Evolutionary conservation across 805 yeast genomes (phyloP).

Genomic region (Metschnikowia amazonensis): DNA sequence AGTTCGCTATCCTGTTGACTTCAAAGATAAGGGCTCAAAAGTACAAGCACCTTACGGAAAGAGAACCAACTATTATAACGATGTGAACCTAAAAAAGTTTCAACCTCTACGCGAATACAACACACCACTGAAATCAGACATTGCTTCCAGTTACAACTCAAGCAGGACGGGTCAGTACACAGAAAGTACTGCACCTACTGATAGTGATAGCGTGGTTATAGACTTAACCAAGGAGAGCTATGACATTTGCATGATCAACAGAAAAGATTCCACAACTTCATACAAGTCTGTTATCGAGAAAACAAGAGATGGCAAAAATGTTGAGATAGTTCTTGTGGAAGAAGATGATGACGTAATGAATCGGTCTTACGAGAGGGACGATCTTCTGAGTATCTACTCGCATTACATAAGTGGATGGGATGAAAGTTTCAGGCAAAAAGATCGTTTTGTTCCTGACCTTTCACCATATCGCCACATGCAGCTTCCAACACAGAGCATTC

Average conservation of each 20-base stretch:
- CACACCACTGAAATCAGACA: constrained; percentile 10
- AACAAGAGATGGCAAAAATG: constrained; percentile 34
- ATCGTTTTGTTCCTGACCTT: background rate
- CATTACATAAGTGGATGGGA: constrained; percentile 27
- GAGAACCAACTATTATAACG: background rate
- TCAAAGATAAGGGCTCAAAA: constrained; percentile 19
- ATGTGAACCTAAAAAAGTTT: background rate
- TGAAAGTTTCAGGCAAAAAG: background rate
- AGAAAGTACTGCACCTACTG: constrained; percentile 27
- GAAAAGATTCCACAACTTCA: constrained; percentile 34
- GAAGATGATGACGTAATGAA: constrained; percentile 30
- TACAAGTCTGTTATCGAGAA: constrained; percentile 40
- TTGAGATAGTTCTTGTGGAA: constrained; percentile 43
- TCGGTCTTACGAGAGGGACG: constrained; percentile 22
- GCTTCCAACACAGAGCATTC: background rate
- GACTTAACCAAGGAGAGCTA: constrained; percentile 41
- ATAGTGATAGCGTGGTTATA: constrained; percentile 37
- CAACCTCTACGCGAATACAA: background rate
- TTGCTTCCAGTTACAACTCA: constrained; percentile 29
- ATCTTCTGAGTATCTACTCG: constrained; percentile 40
- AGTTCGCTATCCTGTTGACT: constrained; percentile 39
- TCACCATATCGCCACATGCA: background rate
- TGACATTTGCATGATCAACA: constrained; percentile 34
- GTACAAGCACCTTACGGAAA: background rate
- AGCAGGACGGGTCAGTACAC: constrained; percentile 28